A percentile compares a stretch with the other conserved stretches of the same genome.
Evolutionary conservation across 306 rosid genomes (phyloP).

Genomic region (Inga oerstediana): DNA sequence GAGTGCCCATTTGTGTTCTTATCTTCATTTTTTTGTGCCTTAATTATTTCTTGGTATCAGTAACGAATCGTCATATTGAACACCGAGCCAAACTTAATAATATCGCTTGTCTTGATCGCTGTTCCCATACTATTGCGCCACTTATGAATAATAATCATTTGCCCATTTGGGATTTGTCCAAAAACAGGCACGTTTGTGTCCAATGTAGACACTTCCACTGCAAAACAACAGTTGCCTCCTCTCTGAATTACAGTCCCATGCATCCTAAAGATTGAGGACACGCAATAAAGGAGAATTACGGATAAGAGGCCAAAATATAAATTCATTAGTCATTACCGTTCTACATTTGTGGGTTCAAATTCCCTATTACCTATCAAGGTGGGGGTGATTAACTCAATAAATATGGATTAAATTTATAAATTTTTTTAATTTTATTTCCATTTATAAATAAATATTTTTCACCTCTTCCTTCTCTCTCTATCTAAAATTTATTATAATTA

Average conservation of each 20-base stretch:
- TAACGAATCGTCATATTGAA: slow-evolving; percentile 28
- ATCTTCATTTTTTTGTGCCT: background rate
- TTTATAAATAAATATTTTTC: too few relatives aligned
- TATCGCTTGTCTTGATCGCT: slow-evolving; percentile 19
- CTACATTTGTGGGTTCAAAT: too few relatives aligned
- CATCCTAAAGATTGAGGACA: too few relatives aligned
- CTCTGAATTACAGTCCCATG: too few relatives aligned
- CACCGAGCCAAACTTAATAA: slow-evolving; percentile 37
- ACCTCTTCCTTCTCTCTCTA: too few relatives aligned
- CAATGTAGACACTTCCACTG: background rate
- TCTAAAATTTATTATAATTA: too few relatives aligned
- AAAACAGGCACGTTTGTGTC: background rate
- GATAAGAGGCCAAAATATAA: too few relatives aligned
- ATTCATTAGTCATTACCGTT: too few relatives aligned
- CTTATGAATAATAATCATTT: background rate
- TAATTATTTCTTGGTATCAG: background rate
- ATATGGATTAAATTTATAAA: too few relatives aligned
- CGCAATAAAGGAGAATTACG: too few relatives aligned
- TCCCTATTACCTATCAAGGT: accelerated
- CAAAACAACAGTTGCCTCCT: too few relatives aligned
- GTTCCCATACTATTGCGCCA: background rate
- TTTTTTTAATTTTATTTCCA: accelerated
- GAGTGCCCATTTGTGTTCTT: slow-evolving; percentile 39
- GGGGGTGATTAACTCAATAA: too few relatives aligned
- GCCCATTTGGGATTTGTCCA: background rate